These are phyloP conservation scores for Madurella mycetomatis DNA, from an alignment of 2,329 filamentous ascomycete species.

Conservation along the genomic window DNA sequence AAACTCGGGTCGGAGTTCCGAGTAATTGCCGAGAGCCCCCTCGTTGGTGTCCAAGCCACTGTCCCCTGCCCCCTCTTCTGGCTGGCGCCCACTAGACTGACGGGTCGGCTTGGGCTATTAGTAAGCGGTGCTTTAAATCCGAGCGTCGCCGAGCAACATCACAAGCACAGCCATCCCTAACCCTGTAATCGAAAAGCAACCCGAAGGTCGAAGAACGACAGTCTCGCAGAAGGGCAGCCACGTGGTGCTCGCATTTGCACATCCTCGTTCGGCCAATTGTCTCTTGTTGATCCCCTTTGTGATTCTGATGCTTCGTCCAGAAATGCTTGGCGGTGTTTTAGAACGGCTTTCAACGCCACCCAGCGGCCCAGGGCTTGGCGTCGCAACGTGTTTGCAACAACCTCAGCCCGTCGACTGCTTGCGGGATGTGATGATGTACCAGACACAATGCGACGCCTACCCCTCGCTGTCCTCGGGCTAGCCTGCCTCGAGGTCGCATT, in stretches of 20 bases:
- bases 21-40: constrained; percentile 11
- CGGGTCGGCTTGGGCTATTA: too few relatives aligned
- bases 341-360: too few relatives aligned
- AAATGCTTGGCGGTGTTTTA: too few relatives aligned
- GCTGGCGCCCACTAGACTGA: too few relatives aligned
- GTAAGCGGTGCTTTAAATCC: neutral
- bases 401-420: neutral
- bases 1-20: constrained; percentile 12
- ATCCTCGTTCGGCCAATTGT: too few relatives aligned
- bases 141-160: neutral
- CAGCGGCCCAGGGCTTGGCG: constrained; percentile 2
- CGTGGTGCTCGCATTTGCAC: too few relatives aligned
- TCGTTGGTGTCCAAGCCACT: neutral
- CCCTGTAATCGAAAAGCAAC: neutral
- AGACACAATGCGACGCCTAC: constrained; percentile 14
- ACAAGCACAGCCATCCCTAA: neutral
- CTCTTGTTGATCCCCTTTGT: too few relatives aligned
- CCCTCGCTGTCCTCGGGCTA: constrained; percentile 6
- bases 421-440: neutral
- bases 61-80: neutral
- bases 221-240: too few relatives aligned
- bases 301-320: too few relatives aligned
- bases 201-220: too few relatives aligned
- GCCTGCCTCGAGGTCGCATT: constrained; percentile 1
- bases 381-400: neutral